Percentiles rank a stretch among this genome's conserved stretches.
phyloP scores from a whole-genome alignment of 1,284 basidiomycete species.

The Abortiporus biennis region DNA sequence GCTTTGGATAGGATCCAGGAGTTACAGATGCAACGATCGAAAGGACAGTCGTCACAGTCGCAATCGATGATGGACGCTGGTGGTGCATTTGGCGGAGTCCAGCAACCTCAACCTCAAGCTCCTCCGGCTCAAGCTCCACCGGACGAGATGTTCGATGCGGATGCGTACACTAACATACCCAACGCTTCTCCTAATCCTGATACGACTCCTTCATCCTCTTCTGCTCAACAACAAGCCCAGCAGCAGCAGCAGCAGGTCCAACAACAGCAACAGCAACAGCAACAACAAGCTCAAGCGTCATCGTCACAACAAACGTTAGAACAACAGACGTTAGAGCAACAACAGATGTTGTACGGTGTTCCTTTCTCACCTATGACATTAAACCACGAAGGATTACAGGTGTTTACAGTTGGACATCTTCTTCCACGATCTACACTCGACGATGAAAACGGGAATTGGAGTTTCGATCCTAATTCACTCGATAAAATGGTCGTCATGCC shows the following conservation, averaged over 20 bases:
- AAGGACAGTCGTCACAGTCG: too few species aligned
- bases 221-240: slow-evolving; percentile 13
- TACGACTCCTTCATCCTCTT: too few species aligned
- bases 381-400: slow-evolving; percentile 64
- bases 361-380: slow-evolving; percentile 19
- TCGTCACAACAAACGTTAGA: not conserved
- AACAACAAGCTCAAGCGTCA: not conserved
- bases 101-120: too few species aligned
- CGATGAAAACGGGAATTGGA: slow-evolving; percentile 55
- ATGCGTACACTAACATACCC: too few species aligned
- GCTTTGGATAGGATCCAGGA: slow-evolving; percentile 46
- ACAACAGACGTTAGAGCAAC: not conserved
- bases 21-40: slow-evolving; percentile 37
- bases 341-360: slow-evolving; percentile 16
- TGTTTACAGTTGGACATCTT: slow-evolving; percentile 79
- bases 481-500: too few species aligned
- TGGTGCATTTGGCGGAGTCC: not conserved
- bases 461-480: slow-evolving; percentile 35
- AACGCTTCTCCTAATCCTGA: too few species aligned
- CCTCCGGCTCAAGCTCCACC: too few species aligned
- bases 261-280: slow-evolving; percentile 8
- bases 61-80: too few species aligned
- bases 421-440: slow-evolving; percentile 52
- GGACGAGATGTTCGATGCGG: too few species aligned
- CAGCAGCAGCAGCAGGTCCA: slow-evolving; percentile 19